phyloP scores from a whole-genome alignment of 2,329 filamentous ascomycete species.

The Bipolaris bicolor region DNA sequence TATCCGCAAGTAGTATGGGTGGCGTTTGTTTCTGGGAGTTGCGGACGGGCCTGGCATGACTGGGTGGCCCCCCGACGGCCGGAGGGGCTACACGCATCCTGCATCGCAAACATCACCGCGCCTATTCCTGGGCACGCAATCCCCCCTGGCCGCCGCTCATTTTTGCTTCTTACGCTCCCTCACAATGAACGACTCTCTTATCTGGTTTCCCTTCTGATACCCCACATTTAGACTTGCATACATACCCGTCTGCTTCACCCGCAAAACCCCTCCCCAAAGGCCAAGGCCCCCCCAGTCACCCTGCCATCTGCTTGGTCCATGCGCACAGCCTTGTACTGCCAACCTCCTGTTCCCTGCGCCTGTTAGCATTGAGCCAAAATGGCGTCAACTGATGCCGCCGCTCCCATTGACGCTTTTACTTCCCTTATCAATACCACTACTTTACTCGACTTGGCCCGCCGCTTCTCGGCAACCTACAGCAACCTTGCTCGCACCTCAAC shows the following conservation, averaged over 20 bases:
- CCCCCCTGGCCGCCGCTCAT: not conserved
- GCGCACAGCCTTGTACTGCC: conserved; percentile 11
- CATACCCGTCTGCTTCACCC: not conserved
- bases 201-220: conserved; percentile 3
- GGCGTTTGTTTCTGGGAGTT: conserved; percentile 8
- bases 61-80: conserved; percentile 23
- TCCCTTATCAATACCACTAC: conserved; percentile 39
- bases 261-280: too few species aligned
- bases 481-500: conserved; percentile 44
- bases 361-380: conserved; percentile 20
- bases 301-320: conserved; percentile 7
- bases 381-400: conserved; percentile 22
- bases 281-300: not conserved
- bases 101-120: conserved; percentile 9
- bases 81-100: conserved; percentile 25
- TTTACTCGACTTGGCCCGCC: conserved; percentile 42
- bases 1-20: conserved; percentile 7
- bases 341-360: conserved; percentile 1
- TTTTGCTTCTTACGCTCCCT: conserved; percentile 7
- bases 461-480: conserved; percentile 46
- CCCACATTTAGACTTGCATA: conserved; percentile 2
- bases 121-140: conserved; percentile 1
- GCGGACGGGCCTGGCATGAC: too few species aligned
- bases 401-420: conserved; percentile 39
- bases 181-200: conserved; percentile 11